Conservation (phyloP, 2,329 filamentous ascomycete genomes). For the Aspergillus sp. region DNA sequence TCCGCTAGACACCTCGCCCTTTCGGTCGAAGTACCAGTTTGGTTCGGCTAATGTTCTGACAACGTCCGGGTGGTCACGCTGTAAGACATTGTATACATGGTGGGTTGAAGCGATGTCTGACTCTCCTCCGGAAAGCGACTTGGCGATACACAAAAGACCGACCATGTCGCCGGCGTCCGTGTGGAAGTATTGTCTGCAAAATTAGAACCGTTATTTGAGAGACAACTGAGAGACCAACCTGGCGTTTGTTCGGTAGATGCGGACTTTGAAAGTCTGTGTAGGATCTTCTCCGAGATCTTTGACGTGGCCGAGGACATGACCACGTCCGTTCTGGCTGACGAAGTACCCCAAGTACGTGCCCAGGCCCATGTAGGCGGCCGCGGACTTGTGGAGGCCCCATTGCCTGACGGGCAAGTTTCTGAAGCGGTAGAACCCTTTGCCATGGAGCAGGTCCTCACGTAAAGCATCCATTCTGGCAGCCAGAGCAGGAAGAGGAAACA, state of each 20-base stretch:
- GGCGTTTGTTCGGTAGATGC: conserved; percentile 87
- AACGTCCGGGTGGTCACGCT: conserved; percentile 73
- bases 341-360: conserved; percentile 86
- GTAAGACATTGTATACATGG: conserved; percentile 77
- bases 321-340: conserved; percentile 78
- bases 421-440: conserved; percentile 87
- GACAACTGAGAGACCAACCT: conserved; percentile 40
- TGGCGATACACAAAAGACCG: conserved; percentile 76
- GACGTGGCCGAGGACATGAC: conserved; percentile 84
- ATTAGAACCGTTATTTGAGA: background rate
- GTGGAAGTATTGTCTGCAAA: conserved; percentile 73
- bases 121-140: conserved; percentile 78
- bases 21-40: conserved; percentile 90
- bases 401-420: conserved; percentile 74
- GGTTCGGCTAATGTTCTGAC: conserved; percentile 72
- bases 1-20: conserved; percentile 74
- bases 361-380: conserved; percentile 87
- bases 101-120: conserved; percentile 78
- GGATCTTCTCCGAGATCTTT: conserved; percentile 84
- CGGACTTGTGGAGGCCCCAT: conserved; percentile 79
- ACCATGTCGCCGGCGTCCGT: conserved; percentile 81
- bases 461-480: conserved; percentile 55
- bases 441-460: conserved; percentile 69
- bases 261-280: conserved; percentile 77
- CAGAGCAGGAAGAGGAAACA: conserved; percentile 63